phyloP scores from a whole-genome alignment of 2,329 filamentous ascomycete species.

The Neurospora sp. region DNA sequence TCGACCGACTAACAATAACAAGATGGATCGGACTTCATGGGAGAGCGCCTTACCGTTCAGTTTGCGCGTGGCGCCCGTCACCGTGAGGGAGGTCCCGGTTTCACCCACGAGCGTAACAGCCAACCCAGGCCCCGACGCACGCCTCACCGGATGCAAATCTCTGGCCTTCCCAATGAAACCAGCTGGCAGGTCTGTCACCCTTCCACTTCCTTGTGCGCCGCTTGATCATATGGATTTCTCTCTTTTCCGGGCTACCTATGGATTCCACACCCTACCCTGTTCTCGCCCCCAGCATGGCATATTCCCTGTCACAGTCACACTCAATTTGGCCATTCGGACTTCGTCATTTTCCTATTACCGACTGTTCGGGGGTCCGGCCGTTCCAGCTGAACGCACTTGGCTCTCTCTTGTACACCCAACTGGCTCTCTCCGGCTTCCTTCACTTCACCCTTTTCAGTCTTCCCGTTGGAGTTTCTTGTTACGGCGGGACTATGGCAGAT shows the following conservation, averaged over 20 bases:
- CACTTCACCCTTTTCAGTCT: not conserved
- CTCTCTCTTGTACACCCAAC: not conserved
- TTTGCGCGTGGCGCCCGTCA: conserved; percentile 80
- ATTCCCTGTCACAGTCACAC: not conserved
- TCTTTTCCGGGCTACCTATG: conserved; percentile 8
- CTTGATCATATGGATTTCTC: conserved; percentile 23
- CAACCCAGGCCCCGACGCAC: conserved; percentile 80
- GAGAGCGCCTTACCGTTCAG: conserved; percentile 92
- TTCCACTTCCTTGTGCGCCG: conserved; percentile 48
- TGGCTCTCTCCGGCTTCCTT: not conserved
- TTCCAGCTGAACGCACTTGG: not conserved
- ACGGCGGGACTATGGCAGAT: not conserved
- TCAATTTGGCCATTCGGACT: not conserved
- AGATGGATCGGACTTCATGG: conserved; percentile 98
- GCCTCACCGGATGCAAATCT: conserved; percentile 92
- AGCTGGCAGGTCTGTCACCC: conserved; percentile 97
- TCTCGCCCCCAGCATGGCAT: not conserved
- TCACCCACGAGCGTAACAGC: conserved; percentile 41
- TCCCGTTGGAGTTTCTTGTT: not conserved
- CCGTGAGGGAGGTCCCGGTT: conserved; percentile 36
- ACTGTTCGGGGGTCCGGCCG: not conserved
- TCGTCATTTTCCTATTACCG: not conserved
- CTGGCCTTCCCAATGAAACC: conserved; percentile 93
- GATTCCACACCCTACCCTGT: conserved; percentile 11
- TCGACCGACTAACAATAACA: conserved; percentile 28